phyloP scores from a whole-genome alignment of 306 rosid genomes.

The Vicia sativa region DNA sequence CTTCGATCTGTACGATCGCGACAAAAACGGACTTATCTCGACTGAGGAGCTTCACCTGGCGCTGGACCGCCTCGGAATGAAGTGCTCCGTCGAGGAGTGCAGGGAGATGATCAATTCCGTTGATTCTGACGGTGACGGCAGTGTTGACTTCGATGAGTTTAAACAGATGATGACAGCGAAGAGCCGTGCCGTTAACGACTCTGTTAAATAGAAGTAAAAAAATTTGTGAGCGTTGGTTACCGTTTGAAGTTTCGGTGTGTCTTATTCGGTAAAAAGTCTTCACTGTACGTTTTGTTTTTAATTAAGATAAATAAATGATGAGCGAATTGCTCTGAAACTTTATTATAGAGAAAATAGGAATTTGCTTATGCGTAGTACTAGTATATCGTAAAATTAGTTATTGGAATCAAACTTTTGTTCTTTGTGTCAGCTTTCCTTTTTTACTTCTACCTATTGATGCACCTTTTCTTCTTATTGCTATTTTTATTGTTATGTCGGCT shows the following conservation, averaged over 20 bases:
- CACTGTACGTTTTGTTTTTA: slow-evolving; percentile 20
- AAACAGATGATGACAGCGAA: slow-evolving; percentile 69
- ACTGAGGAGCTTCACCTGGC: slow-evolving; percentile 64
- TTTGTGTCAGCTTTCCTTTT: too few species aligned
- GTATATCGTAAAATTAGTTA: too few species aligned
- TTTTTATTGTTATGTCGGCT: too few species aligned
- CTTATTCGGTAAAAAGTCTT: not conserved
- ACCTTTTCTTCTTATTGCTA: too few species aligned
- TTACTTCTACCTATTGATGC: too few species aligned
- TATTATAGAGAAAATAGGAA: not conserved
- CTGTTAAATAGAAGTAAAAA: slow-evolving; percentile 18
- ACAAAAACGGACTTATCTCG: slow-evolving; percentile 78
- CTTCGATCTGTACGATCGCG: slow-evolving; percentile 78
- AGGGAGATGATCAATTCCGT: slow-evolving; percentile 68
- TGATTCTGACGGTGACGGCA: slow-evolving; percentile 78
- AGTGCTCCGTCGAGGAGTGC: slow-evolving; percentile 65
- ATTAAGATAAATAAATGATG: slow-evolving; percentile 10
- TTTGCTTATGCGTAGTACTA: not conserved
- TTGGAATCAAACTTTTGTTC: too few species aligned
- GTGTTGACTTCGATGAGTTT: slow-evolving; percentile 79
- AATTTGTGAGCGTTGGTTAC: not conserved
- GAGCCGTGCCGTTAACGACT: slow-evolving; percentile 22
- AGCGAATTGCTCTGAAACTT: slow-evolving; percentile 5
- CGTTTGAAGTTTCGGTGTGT: slow-evolving; percentile 1
- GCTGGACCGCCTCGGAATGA: slow-evolving; percentile 66